Percentiles rank a stretch among this genome's conserved stretches.
Evolutionary conservation across 495 filamentous ascomycete species (phyloP).

Genomic region (Trichoderma gamsii): DNA sequence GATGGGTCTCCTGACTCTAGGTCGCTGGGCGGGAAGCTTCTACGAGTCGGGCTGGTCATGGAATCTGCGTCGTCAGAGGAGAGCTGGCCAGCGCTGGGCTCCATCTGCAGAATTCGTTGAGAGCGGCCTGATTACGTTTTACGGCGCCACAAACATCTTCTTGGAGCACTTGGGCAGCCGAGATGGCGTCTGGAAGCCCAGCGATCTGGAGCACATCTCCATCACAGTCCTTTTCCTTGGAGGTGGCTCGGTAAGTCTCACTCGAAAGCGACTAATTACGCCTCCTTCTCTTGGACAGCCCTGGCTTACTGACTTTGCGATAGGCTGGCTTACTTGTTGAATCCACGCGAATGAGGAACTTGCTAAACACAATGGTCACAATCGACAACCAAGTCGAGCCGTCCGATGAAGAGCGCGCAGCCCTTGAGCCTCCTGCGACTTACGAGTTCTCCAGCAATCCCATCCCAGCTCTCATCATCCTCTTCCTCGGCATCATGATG

Average conservation of each 20-base stretch:
- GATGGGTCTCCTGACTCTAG: constrained; percentile 83
- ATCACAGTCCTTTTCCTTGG: constrained; percentile 94
- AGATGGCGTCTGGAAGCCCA: constrained; percentile 63
- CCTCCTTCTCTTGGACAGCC: background rate
- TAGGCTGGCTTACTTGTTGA: constrained; percentile 92
- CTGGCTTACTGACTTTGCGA: background rate
- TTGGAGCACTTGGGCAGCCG: constrained; percentile 76
- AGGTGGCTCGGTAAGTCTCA: constrained; percentile 68
- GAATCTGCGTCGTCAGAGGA: constrained; percentile 74
- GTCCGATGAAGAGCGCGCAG: constrained; percentile 40
- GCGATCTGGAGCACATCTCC: constrained; percentile 86
- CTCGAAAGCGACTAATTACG: background rate
- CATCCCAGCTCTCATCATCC: constrained; percentile 76
- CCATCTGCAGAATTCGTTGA: constrained; percentile 84
- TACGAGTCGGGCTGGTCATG: constrained; percentile 92
- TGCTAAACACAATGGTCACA: constrained; percentile 61
- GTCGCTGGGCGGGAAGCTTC: constrained; percentile 87
- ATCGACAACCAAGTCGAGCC: constrained; percentile 26
- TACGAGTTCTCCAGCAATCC: constrained; percentile 82
- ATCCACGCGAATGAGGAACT: constrained; percentile 59
- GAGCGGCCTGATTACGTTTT: constrained; percentile 79
- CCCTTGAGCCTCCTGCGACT: constrained; percentile 54
- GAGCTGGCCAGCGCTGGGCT: constrained; percentile 37
- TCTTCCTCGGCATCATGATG: constrained; percentile 92
- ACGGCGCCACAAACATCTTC: constrained; percentile 86